These are phyloP conservation scores for Collybiopsis confluens DNA, from an alignment of 768 basidiomycete genomes.

Conservation along the genomic window DNA sequence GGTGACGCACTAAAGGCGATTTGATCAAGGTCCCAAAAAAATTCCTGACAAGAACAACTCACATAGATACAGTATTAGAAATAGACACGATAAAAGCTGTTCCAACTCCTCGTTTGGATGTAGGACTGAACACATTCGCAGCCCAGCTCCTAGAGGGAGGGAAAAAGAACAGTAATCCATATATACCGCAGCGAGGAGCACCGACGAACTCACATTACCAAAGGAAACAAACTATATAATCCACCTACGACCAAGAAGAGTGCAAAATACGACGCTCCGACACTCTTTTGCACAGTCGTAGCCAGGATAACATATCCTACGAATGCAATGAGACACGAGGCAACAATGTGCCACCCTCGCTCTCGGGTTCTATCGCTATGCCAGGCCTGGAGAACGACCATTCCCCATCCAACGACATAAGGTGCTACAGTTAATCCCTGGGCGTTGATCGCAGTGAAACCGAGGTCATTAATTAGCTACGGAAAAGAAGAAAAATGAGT, in stretches of 20 bases:
- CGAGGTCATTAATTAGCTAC: conserved; percentile 51
- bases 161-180: too few species aligned
- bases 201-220: conserved; percentile 36
- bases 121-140: conserved; percentile 55
- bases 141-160: conserved; percentile 47
- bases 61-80: conserved; percentile 59
- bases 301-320: conserved; percentile 53
- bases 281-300: conserved; percentile 43
- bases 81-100: conserved; percentile 59
- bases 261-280: conserved; percentile 54
- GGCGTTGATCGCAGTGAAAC: conserved; percentile 52
- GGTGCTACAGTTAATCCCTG: conserved; percentile 58
- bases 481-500: neutral
- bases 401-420: conserved; percentile 41
- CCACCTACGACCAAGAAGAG: conserved; percentile 54
- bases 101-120: conserved; percentile 56
- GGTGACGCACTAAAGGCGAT: conserved; percentile 37
- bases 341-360: conserved; percentile 54
- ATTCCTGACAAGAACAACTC: conserved; percentile 12
- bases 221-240: conserved; percentile 51
- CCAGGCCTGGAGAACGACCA: conserved; percentile 50
- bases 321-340: conserved; percentile 39
- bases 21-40: neutral
- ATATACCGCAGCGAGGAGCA: too few species aligned
- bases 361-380: conserved; percentile 52